phyloP scores from a whole-genome alignment of 73 alveolate species.

The Paramecium bursaria region DNA sequence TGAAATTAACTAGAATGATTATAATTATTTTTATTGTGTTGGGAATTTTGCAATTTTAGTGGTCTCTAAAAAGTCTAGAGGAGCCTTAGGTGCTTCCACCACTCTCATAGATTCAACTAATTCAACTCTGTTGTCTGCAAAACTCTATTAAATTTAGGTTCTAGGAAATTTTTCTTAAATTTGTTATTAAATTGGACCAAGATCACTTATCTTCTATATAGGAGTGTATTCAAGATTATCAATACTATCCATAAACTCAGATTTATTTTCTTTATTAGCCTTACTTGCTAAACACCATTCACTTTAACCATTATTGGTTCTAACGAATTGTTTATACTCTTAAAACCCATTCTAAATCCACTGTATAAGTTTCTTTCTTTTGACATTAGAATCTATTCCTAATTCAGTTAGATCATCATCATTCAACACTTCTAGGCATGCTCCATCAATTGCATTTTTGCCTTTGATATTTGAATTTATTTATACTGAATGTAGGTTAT shows the following conservation, averaged over 20 bases:
- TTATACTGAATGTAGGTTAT: slow-evolving; percentile 4
- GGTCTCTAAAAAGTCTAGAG: background rate
- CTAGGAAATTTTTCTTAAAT: slow-evolving; percentile 5
- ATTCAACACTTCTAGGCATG: slow-evolving; percentile 57
- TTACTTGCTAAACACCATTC: slow-evolving; percentile 61
- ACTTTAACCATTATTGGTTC: slow-evolving; percentile 9
- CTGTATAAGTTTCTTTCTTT: slow-evolving; percentile 37
- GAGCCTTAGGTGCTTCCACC: slow-evolving; percentile 46
- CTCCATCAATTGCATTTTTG: slow-evolving; percentile 58
- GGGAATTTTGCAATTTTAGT: slow-evolving; percentile 30
- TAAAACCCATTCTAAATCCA: slow-evolving; percentile 40
- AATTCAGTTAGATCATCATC: slow-evolving; percentile 56
- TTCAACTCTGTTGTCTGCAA: slow-evolving; percentile 29
- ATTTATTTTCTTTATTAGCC: too few species aligned
- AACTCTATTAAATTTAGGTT: too few species aligned
- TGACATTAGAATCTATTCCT: slow-evolving; percentile 24
- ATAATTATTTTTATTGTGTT: background rate
- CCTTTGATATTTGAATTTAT: background rate
- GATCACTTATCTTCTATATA: slow-evolving; percentile 20
- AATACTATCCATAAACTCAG: background rate
- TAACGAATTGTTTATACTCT: slow-evolving; percentile 50
- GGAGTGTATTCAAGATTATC: slow-evolving; percentile 57
- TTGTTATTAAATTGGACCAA: slow-evolving; percentile 10
- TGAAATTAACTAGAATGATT: too few species aligned
- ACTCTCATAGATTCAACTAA: slow-evolving; percentile 59